Evolutionary conservation across 2,329 filamentous ascomycete genomes (phyloP), one percentile per base, ranked within the genome.

Genomic region (Colletotrichum filicis): DNA sequence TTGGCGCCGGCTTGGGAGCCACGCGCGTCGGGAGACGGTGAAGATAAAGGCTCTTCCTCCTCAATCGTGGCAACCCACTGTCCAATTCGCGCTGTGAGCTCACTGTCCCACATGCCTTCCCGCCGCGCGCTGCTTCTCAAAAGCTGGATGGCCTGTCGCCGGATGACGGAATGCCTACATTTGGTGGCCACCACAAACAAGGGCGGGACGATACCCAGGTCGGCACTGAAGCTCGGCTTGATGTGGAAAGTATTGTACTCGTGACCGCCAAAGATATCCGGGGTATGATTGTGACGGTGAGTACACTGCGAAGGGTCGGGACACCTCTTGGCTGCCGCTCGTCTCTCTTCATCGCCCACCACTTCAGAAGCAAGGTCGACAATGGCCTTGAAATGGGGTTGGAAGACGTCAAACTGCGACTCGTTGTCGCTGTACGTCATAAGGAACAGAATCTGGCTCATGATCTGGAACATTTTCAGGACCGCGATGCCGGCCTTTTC

Each of bases 31-130:
- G 78, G 30, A 79, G 76, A 65, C 7, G 37, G 58, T 59, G 53
- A 26, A 74, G 8, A 60, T 2, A 75, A 70, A 9, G 82, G 82
- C 3, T 85, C 83, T 7, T 83, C 84, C 75, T 91, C 89, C 75
- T 91, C 89, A 19, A 90, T 83, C 9, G 84, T 80, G 79, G 88
- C 85, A 49, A 91, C 83, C 88, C 88, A 91, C 71, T 83, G 83
- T 59, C 85, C 86, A 75, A 91, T 90, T 8, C 85, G 85, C 1
- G 89, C 88, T 12, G 86, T 84, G 73, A 91, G 83, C 75, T 89
- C 87, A 76, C 88, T 91, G 76, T 94, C 91, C 92, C 92, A 93
- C 86, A 93, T 91, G 26, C 90, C 91, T 80, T 93, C 92, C 61
- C 91, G 85, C 58, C 91, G 85, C 8, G 90, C 87, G 77, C 88